Base-by-base conservation (phyloP, 768 basidiomycete species). In the Tricholoma matsutake region DNA sequence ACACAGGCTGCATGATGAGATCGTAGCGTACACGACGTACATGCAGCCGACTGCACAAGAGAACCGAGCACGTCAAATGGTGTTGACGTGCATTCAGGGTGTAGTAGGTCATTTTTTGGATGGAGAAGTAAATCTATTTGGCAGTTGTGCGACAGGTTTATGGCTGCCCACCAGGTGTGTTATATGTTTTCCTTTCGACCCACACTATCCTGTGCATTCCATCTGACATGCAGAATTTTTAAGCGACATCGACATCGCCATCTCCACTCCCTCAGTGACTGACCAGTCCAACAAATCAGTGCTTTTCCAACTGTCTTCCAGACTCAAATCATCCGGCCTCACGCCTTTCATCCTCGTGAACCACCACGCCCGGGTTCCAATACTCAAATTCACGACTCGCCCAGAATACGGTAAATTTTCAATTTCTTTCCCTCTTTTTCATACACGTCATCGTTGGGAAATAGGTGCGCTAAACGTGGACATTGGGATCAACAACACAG, bases 81-180 rank as follows among this genome's bases (percentile, higher is more conserved):
- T 88, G 34, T 76, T 86, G 61, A 72, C 76, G 32, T 67, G 73
- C 43, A 79, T 90, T 57, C 73, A 77, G 14, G 69, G 74, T 13
- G 73, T 83, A 0, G 74, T 88, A n/a, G 62, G 70, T n/a, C 69
- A 77, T 6, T 85, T 83, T 70, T 68, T 69, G 0, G 76, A 78
- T 57, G 81, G 81, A 2, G 70, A 74, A 16, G 78, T 89, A 1
- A 71, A 78, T 37, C 71, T 84, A 6, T 89, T 86, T 67, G 89
- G 89, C 2, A 86, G 85, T 67, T 81, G 79, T 60, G 81, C 83
- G 34, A 86, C 83, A 7, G 80, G 81, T 28, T 72, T 89, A 51
- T 83, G 84, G 65, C 76, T 89, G 1, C 88, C 88, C 4, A 78
- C 76, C 56, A 84, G 85, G 88, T 87, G 57, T 63, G 83, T 70